phyloP scores from a whole-genome alignment of 2,329 filamentous ascomycete species.

The Mycosphaerelloides madeirae region DNA sequence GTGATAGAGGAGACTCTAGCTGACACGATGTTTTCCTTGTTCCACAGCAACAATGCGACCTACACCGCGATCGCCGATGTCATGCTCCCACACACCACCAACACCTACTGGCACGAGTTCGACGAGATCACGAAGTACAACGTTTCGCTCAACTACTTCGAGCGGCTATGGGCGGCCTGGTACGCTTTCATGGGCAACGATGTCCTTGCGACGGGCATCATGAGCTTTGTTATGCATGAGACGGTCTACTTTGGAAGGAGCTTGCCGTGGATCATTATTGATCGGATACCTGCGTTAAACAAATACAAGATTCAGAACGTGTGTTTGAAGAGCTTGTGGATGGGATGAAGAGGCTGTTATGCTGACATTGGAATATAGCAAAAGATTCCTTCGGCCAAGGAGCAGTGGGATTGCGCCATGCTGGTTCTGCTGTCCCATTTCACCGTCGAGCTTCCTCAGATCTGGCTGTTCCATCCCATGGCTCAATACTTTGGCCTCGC shows the following conservation, averaged over 20 bases:
- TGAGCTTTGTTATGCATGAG: slow-evolving; percentile 97
- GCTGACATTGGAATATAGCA: slow-evolving; percentile 39
- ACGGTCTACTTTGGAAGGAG: slow-evolving; percentile 87
- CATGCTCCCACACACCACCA: slow-evolving; percentile 39
- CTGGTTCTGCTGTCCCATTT: slow-evolving; percentile 93
- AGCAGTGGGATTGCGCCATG: slow-evolving; percentile 91
- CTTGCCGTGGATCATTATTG: slow-evolving; percentile 89
- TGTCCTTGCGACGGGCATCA: slow-evolving; percentile 89
- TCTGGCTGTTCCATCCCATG: slow-evolving; percentile 98
- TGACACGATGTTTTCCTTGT: slow-evolving; percentile 3
- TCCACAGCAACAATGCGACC: slow-evolving; percentile 28
- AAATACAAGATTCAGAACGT: slow-evolving; percentile 92
- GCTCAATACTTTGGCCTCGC: slow-evolving; percentile 87
- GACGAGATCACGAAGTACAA: slow-evolving; percentile 66
- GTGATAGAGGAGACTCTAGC: not conserved
- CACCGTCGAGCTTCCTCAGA: slow-evolving; percentile 95
- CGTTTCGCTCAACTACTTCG: slow-evolving; percentile 77
- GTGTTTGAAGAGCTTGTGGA: slow-evolving; percentile 28
- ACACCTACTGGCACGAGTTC: slow-evolving; percentile 63
- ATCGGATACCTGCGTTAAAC: slow-evolving; percentile 79
- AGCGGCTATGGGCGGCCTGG: slow-evolving; percentile 92
- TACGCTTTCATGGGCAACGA: slow-evolving; percentile 99
- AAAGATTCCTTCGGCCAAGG: slow-evolving; percentile 86
- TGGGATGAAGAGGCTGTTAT: slow-evolving; percentile 9
- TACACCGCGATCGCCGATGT: slow-evolving; percentile 31